Evolutionary conservation across 139 green algal species (phyloP).

Genomic region (Chlorella sp.): DNA sequence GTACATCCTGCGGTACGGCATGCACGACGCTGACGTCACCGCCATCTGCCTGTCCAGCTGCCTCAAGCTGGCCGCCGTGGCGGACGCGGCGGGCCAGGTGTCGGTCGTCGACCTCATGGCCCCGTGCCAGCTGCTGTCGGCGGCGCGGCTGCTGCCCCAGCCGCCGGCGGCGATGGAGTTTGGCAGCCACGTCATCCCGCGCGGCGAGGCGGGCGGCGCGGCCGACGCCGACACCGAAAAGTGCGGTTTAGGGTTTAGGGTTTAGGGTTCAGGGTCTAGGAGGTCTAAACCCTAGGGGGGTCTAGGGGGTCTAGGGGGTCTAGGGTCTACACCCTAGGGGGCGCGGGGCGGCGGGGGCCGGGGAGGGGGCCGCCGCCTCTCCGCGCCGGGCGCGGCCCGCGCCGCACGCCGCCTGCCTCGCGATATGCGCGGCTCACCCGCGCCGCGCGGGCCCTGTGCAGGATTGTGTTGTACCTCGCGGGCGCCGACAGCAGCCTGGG

Average conservation of each 20-base stretch:
- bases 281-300: too few relatives aligned
- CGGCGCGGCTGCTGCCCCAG: slow-evolving; percentile 15
- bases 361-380: too few relatives aligned
- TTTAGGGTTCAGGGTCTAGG: too few relatives aligned
- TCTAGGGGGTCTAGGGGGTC: too few relatives aligned
- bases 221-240: too few relatives aligned
- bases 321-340: too few relatives aligned
- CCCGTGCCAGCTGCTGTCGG: slow-evolving; percentile 13
- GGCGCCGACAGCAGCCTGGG: slow-evolving; percentile 24
- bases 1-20: slow-evolving; percentile 44
- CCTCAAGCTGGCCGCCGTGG: slow-evolving; percentile 38
- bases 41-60: slow-evolving; percentile 27
- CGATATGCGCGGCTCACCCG: not conserved
- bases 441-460: too few relatives aligned
- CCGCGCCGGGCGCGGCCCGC: too few relatives aligned
- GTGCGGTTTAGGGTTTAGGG: too few relatives aligned
- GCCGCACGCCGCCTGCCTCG: not conserved
- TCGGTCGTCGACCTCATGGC: slow-evolving; percentile 42
- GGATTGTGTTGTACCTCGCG: slow-evolving; percentile 38
- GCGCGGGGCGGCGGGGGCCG: too few relatives aligned
- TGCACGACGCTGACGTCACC: slow-evolving; percentile 31
- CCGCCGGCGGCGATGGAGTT: slow-evolving; percentile 14
- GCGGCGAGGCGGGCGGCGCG: too few relatives aligned
- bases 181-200: slow-evolving; percentile 23
- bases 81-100: slow-evolving; percentile 33